A percentile compares a stretch with the other conserved stretches of the same genome.
phyloP scores from a whole-genome alignment of 2,329 filamentous ascomycete species.

The Chalara sp. region DNA sequence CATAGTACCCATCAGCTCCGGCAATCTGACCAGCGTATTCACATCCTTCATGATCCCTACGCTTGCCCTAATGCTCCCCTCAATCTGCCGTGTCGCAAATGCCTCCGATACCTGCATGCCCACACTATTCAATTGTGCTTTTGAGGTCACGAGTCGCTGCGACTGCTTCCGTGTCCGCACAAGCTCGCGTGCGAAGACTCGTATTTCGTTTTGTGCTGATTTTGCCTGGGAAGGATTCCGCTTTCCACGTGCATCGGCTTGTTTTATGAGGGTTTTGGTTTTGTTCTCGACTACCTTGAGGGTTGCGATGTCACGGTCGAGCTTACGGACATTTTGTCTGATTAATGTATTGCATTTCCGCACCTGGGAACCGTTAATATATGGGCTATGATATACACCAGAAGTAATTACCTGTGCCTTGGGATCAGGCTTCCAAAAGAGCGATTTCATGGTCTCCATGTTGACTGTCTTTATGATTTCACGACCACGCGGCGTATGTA shows the following conservation, averaged over 20 bases:
- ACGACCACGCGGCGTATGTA: too few species aligned
- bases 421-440: slow-evolving; percentile 90
- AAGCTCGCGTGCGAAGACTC: slow-evolving; percentile 82
- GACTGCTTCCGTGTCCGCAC: slow-evolving; percentile 74
- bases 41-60: slow-evolving; percentile 97
- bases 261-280: slow-evolving; percentile 77
- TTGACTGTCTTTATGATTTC: not conserved
- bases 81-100: slow-evolving; percentile 91
- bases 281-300: slow-evolving; percentile 76
- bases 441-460: slow-evolving; percentile 82
- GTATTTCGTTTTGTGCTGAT: slow-evolving; percentile 76
- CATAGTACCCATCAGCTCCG: slow-evolving; percentile 86
- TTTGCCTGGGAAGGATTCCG: slow-evolving; percentile 70
- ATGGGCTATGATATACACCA: not conserved
- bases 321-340: slow-evolving; percentile 81
- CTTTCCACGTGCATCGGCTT: slow-evolving; percentile 74
- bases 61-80: slow-evolving; percentile 79
- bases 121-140: slow-evolving; percentile 86
- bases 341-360: slow-evolving; percentile 92
- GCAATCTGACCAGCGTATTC: slow-evolving; percentile 75
- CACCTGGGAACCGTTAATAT: slow-evolving; percentile 48
- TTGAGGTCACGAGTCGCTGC: slow-evolving; percentile 71
- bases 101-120: slow-evolving; percentile 98
- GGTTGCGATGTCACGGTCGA: slow-evolving; percentile 84
- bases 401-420: slow-evolving; percentile 69